These are phyloP conservation scores for Xylariaceae sp. DNA, from an alignment of 2,329 filamentous ascomycete species.

Conservation along the genomic window DNA sequence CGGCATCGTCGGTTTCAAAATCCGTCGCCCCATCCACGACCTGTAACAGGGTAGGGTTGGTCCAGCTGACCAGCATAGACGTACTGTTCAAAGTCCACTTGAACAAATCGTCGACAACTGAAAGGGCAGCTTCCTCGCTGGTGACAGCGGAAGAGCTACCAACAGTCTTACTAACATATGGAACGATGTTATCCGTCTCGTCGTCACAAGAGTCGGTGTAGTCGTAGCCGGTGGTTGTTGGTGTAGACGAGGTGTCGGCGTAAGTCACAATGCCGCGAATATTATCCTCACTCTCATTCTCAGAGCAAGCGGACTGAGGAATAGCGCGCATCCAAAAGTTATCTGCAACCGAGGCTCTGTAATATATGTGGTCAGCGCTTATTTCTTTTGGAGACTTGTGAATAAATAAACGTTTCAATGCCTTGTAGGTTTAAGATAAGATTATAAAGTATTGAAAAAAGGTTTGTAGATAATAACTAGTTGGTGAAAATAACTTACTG, in stretches of 20 bases:
- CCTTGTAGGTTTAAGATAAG: not conserved
- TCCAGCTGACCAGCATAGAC: constrained; percentile 50
- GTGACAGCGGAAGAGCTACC: constrained; percentile 29
- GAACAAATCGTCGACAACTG: constrained; percentile 40
- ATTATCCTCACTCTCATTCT: constrained; percentile 44
- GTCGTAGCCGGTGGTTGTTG: constrained; percentile 20
- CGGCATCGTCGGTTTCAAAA: constrained; percentile 35
- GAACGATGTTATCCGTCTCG: constrained; percentile 37
- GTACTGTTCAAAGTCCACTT: constrained; percentile 54
- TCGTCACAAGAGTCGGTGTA: constrained; percentile 39
- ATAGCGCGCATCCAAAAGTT: constrained; percentile 55
- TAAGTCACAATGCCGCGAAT: constrained; percentile 55
- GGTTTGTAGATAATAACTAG: constrained; percentile 24
- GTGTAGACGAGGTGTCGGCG: constrained; percentile 28
- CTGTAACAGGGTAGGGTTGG: constrained; percentile 46
- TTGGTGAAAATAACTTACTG: constrained; percentile 39
- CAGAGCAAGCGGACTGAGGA: constrained; percentile 45
- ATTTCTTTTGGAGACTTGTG: constrained; percentile 30
- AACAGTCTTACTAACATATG: constrained; percentile 40
- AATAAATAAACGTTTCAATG: too few species aligned
- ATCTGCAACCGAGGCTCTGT: constrained; percentile 28
- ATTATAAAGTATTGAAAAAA: not conserved
- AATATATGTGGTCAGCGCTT: constrained; percentile 20
- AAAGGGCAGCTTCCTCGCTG: constrained; percentile 32
- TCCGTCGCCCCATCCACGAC: constrained; percentile 30